These are phyloP conservation scores for Abortiporus biennis DNA, from an alignment of 1,284 basidiomycete species.

Conservation along the genomic window DNA sequence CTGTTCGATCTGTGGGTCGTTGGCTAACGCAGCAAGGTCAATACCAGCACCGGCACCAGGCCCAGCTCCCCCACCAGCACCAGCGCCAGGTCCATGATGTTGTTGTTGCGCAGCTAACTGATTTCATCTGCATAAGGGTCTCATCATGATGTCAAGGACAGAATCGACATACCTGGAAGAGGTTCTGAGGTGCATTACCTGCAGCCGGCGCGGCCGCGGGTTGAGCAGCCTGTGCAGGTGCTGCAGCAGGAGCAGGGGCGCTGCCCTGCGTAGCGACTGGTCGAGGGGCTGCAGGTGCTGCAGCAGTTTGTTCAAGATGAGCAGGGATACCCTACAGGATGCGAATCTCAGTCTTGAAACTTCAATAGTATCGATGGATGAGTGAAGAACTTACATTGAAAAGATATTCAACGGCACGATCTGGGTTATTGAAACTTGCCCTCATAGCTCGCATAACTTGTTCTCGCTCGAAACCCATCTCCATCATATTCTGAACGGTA, in stretches of 20 bases:
- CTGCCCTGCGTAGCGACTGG: conserved; percentile 26
- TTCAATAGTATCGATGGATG: neutral
- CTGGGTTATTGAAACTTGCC: conserved; percentile 97
- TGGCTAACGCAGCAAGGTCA: conserved; percentile 49
- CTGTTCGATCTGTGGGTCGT: conserved; percentile 59
- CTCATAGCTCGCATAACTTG: conserved; percentile 84
- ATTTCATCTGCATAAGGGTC: conserved; percentile 26
- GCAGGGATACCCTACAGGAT: conserved; percentile 70
- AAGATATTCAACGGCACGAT: conserved; percentile 96
- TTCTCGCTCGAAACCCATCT: conserved; percentile 94
- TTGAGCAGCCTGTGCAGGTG: conserved; percentile 30
- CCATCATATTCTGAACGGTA: conserved; percentile 78
- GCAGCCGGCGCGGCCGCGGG: conserved; percentile 30
- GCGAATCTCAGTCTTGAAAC: conserved; percentile 7
- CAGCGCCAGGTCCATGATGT: conserved; percentile 28
- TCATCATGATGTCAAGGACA: conserved; percentile 5
- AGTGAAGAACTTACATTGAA: conserved; percentile 67
- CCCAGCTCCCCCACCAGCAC: conserved; percentile 24
- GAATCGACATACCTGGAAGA: conserved; percentile 59
- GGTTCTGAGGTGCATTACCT: conserved; percentile 48
- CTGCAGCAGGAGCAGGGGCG: conserved; percentile 29
- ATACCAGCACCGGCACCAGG: conserved; percentile 32
- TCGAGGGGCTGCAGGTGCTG: conserved; percentile 24
- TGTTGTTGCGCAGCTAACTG: conserved; percentile 75
- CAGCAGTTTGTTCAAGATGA: conserved; percentile 47